Evolutionary conservation across 2,329 filamentous ascomycete species (phyloP).

Genomic region (Epichloe elymi): DNA sequence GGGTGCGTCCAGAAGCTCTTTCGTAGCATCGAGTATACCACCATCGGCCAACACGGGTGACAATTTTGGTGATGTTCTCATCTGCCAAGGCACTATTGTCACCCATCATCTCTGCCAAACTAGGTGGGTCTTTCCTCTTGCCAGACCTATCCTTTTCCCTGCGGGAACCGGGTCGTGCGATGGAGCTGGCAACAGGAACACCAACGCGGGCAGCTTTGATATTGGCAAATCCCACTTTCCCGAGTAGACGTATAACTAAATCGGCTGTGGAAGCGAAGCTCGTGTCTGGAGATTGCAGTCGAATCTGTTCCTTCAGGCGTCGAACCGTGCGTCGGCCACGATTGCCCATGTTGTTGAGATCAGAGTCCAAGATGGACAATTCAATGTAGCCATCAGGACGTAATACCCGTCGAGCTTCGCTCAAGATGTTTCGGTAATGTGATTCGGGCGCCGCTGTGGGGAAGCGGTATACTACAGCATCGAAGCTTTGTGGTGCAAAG

Average conservation of each 20-base stretch:
- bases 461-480: constrained; percentile 64
- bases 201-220: constrained; percentile 68
- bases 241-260: constrained; percentile 51
- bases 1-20: constrained; percentile 37
- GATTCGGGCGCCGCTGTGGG: constrained; percentile 55
- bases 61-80: constrained; percentile 81
- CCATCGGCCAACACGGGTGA: constrained; percentile 83
- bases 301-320: constrained; percentile 57
- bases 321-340: constrained; percentile 55
- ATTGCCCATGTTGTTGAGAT: constrained; percentile 72
- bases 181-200: constrained; percentile 52
- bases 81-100: constrained; percentile 60
- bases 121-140: constrained; percentile 33
- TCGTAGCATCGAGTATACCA: constrained; percentile 96
- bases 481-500: constrained; percentile 64
- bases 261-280: constrained; percentile 49
- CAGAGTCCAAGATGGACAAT: constrained; percentile 62
- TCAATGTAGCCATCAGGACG: constrained; percentile 71
- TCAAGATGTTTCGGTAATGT: constrained; percentile 57
- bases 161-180: constrained; percentile 19
- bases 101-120: constrained; percentile 58
- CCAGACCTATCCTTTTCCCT: constrained; percentile 8
- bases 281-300: constrained; percentile 43
- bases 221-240: constrained; percentile 54
- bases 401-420: constrained; percentile 64